A percentile compares a stretch with the other conserved stretches of the same genome.
phyloP scores from a whole-genome alignment of 352 stramenopile species.

The Pythium brassicae region DNA sequence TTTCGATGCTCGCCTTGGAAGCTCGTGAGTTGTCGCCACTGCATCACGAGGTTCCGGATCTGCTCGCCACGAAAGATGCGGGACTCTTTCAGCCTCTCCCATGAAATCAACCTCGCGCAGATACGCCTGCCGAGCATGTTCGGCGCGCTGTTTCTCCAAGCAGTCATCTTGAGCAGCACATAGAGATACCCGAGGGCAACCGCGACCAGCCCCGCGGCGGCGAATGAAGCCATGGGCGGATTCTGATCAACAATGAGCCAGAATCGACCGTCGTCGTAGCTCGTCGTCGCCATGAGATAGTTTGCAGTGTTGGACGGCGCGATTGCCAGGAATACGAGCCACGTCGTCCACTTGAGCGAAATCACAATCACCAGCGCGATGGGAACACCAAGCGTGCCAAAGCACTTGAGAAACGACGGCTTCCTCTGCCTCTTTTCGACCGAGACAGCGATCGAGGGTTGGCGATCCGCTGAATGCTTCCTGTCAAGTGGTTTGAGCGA shows the following conservation, averaged over 20 bases:
- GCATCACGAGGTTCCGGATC: constrained; percentile 9
- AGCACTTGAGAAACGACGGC: constrained; percentile 16
- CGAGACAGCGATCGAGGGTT: neutral
- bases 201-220: constrained; percentile 7
- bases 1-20: constrained; percentile 28
- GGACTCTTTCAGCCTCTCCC: neutral
- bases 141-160: constrained; percentile 6
- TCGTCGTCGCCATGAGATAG: constrained; percentile 39
- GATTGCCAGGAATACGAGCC: constrained; percentile 24
- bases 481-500: too few species aligned
- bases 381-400: constrained; percentile 14
- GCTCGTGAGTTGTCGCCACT: constrained; percentile 15
- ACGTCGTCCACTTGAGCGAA: constrained; percentile 26
- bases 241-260: constrained; percentile 29
- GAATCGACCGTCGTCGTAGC: constrained; percentile 45
- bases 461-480: too few species aligned
- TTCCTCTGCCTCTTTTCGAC: neutral
- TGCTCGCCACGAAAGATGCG: neutral
- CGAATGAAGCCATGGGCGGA: constrained; percentile 9
- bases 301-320: constrained; percentile 29
- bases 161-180: constrained; percentile 24
- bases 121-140: neutral
- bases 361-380: constrained; percentile 15
- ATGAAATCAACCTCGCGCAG: neutral
- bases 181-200: constrained; percentile 19